Evolutionary conservation across 768 basidiomycete species (phyloP), one percentile per base, ranked within the genome.

Genomic region (Termitomyces sp.): DNA sequence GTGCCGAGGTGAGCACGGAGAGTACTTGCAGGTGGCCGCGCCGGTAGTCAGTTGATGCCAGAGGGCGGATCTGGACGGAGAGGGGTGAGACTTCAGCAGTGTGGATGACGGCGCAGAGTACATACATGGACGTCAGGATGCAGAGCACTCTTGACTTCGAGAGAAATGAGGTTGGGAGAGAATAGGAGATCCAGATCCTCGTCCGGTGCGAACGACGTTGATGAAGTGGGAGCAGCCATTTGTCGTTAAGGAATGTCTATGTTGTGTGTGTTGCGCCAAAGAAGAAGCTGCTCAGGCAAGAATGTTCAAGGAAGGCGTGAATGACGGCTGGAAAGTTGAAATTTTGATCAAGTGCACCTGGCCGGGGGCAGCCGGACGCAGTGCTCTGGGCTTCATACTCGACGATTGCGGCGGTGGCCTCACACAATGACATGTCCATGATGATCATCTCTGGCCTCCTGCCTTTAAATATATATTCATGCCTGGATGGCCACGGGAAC

Each of bases 21-120:
- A 98, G 87, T 26, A 97, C 84, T n/a, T 80, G 69, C 62, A 98
- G 84, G 71, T 98, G 94, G 4, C 87, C 87, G 34, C 93, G 84
- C 5, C 67, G 65, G 73, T 94, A 83, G 77, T 99, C 97, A 6
- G 88, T 85, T 24, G 85, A 84, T 0, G 93, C 85, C 20, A 99
- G 79, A 0, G 97, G 97, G 49, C 97, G 93, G 24, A 98, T 84
- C 95, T 97, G 56, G 29, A 46, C 24, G 55, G 32, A 48, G 37
- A 39, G 27, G 31, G 16, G 14, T 54, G n/a, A 41, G 39, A 41
- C 8, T 20, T 20, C n/a, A 4, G 18, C 39, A 20, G n/a, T 20
- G n/a, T 10, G n/a, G 39, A 9, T 4, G 29, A 24, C 36, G 13
- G 27, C 64, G 20, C n/a, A 14, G 10, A 14, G n/a, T n/a, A 41